These are phyloP conservation scores for Cercophora samala DNA, from an alignment of 495 filamentous ascomycete species.

Conservation along the genomic window DNA sequence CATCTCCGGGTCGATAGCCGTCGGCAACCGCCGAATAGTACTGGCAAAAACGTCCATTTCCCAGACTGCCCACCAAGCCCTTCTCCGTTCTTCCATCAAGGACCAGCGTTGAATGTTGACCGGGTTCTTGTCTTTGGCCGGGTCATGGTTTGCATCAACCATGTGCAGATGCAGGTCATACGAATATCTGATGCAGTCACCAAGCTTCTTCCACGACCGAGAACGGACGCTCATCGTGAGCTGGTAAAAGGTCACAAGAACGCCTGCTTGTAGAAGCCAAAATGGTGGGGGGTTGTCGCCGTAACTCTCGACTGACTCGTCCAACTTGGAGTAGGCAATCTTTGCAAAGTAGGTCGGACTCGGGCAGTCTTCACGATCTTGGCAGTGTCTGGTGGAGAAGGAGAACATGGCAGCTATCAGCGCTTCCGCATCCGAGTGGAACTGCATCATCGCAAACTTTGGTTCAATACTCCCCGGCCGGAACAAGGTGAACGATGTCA, in stretches of 20 bases:
- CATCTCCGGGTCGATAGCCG: conserved; percentile 34
- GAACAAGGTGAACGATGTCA: conserved; percentile 33
- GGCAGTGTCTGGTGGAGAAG: conserved; percentile 24
- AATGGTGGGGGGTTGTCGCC: conserved; percentile 30
- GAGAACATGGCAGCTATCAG: conserved; percentile 33
- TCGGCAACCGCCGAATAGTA: conserved; percentile 32
- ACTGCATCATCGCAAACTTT: conserved; percentile 28
- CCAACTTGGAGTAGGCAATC: conserved; percentile 21
- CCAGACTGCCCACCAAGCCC: conserved; percentile 42
- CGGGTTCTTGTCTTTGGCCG: background rate
- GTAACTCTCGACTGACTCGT: conserved; percentile 27
- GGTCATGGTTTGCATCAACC: conserved; percentile 20
- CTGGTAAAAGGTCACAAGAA: conserved; percentile 26
- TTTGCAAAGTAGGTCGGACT: conserved; percentile 23
- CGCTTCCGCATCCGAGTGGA: conserved; percentile 23
- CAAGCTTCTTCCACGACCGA: conserved; percentile 31
- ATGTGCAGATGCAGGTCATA: conserved; percentile 36
- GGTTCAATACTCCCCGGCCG: conserved; percentile 24
- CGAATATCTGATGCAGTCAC: conserved; percentile 31
- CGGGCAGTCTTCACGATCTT: conserved; percentile 1
- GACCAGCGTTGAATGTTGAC: conserved; percentile 21
- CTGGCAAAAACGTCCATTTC: conserved; percentile 42
- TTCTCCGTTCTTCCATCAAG: conserved; percentile 29
- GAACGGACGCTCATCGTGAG: conserved; percentile 32
- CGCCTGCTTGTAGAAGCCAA: conserved; percentile 30